Evolutionary conservation across 2,329 filamentous ascomycete genomes (phyloP), one percentile per base, ranked within the genome.

Genomic region (Botrytis squamosa): DNA sequence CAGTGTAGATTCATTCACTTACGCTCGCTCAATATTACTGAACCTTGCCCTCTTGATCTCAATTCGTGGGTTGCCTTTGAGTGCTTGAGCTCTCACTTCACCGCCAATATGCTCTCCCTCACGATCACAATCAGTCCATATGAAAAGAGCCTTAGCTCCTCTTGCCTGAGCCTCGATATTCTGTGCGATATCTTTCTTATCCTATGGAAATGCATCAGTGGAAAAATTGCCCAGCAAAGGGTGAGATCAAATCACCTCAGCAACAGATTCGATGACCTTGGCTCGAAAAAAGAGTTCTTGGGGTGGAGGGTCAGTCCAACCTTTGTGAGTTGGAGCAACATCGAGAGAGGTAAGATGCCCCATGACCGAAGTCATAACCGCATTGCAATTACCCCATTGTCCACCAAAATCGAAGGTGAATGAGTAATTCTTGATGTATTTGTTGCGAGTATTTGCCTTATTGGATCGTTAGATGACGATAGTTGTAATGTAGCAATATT

Each of bases 71-170:
- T 98, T 98, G 16, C 89, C 91, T 79, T 90, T 90, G 65, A 86
- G 85, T 8, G 96, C 96, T 74, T 95, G 91, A 70, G 92, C 88
- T 63, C 94, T 91, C 75, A 99, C 95, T 82, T 99, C 95, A 57
- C 92, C 88, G 10, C 96, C 96, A 77, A 99, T 99, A 81, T 98
- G 93, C 82, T 99, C 96, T 52, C 96, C 96, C 86, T 99, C 96
- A 72, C 95, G 90, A 85, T 99, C 96, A 83, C 96, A 98, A 86
- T 99, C 96, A 0, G 96, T 99, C 96, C 96, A 99, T 78, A 99
- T 98, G 82, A 97, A 95, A 46, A 99, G 86, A 20, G 91, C 89
- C 72, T 87, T 88, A n/a, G 90, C 87, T 80, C 88, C 88, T 75
- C 88, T 88, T 29, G 96, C 95, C 82, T 97, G 91, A 1, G 88